Conservation (phyloP, 768 basidiomycete genomes). For the Collybia sp. region DNA sequence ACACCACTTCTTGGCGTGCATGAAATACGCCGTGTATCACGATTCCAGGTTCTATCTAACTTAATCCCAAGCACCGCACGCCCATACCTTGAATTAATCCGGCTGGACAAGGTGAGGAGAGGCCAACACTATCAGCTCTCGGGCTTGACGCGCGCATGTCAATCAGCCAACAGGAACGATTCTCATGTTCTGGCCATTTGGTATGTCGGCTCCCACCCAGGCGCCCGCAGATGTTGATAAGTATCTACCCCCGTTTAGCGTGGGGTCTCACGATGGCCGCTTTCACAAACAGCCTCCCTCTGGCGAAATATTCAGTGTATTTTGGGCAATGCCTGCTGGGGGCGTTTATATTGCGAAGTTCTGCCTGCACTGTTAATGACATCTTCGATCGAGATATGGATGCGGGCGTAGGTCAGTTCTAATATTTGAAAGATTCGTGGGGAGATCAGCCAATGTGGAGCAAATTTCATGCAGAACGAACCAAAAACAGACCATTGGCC, state of each 20-base stretch:
- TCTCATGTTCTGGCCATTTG: conserved; percentile 52
- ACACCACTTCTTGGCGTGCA: conserved; percentile 20
- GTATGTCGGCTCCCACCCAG: conserved; percentile 17
- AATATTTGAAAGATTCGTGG: conserved; percentile 2
- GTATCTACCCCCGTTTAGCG: conserved; percentile 16
- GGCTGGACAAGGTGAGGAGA: conserved; percentile 41
- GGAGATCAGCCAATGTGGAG: background rate
- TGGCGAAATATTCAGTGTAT: conserved; percentile 21
- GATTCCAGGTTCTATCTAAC: conserved; percentile 26
- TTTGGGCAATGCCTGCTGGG: conserved; percentile 30
- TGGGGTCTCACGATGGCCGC: conserved; percentile 53
- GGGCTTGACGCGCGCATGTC: background rate
- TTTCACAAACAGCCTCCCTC: conserved; percentile 25
- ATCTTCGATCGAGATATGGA: conserved; percentile 51
- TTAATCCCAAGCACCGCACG: conserved; percentile 21
- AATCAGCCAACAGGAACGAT: conserved; percentile 43
- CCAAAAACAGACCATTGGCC: conserved; percentile 40
- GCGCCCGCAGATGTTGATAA: background rate
- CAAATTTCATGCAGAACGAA: conserved; percentile 33
- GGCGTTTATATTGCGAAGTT: conserved; percentile 39
- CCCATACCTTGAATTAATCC: conserved; percentile 46
- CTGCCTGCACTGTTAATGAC: conserved; percentile 53
- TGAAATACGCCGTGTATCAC: conserved; percentile 6
- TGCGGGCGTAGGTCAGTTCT: conserved; percentile 42
- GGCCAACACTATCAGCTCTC: background rate